These are phyloP conservation scores for Colletotrichum camelliae DNA, from an alignment of 2,329 filamentous ascomycete species.

Conservation along the genomic window DNA sequence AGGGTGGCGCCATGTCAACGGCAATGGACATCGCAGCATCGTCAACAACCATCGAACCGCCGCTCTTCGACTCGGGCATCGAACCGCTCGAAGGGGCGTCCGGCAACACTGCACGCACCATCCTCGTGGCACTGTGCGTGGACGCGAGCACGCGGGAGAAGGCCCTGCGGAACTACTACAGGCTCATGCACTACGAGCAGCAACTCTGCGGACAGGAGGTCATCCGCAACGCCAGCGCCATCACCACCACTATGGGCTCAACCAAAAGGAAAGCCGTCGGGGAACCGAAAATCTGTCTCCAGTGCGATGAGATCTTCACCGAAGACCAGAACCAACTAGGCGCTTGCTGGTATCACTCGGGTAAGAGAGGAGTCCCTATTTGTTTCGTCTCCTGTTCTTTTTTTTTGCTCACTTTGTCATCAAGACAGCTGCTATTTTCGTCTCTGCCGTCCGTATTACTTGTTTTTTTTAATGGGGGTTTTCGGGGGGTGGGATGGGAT, in stretches of 20 bases:
- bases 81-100: constrained; percentile 20
- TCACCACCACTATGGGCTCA: neutral
- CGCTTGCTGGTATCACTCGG: constrained; percentile 19
- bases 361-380: constrained; percentile 1
- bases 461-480: neutral
- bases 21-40: constrained; percentile 8
- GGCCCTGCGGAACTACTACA: constrained; percentile 17
- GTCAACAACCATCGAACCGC: neutral
- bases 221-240: neutral
- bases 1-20: neutral
- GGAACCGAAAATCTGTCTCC: constrained; percentile 19
- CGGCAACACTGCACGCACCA: constrained; percentile 10
- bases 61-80: constrained; percentile 7
- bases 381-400: neutral
- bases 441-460: neutral
- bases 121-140: constrained; percentile 23
- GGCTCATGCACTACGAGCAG: constrained; percentile 18
- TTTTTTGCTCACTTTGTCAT: neutral
- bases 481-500: neutral
- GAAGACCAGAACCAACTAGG: constrained; percentile 19
- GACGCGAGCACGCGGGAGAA: constrained; percentile 5
- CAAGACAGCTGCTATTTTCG: neutral
- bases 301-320: constrained; percentile 22
- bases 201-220: neutral
- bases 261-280: constrained; percentile 15